Base-by-base conservation (phyloP, 352 stramenopile species). In the Pythium insidiosum region DNA sequence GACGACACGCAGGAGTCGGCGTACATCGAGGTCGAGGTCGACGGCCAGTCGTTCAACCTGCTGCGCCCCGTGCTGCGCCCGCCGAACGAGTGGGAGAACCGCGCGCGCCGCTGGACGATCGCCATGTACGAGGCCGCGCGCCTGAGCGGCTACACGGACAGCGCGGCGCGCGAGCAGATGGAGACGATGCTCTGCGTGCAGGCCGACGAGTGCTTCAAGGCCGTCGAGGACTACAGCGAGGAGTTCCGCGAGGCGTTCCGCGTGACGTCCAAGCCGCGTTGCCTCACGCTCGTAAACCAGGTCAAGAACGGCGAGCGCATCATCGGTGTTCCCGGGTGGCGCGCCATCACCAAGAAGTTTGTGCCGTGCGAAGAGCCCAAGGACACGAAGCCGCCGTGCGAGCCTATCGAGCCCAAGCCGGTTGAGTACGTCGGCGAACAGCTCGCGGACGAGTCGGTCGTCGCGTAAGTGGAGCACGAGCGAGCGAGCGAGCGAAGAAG, bases 141-240 rank as follows among this genome's bases (percentile, higher is more conserved):
- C 0, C 58, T 81, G 16, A 50, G 59, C 18, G 69, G 69, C 2
- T 81, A 72, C 39, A 57, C 56, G 9, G 53, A 62, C 7, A 20
- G 33, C 1, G 66, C 52, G 1, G 66, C 68, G 0, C 38, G 52
- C 3, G 55, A 71, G 12, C 62, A 78, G 37, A 70, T 78, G 56
- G 64, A 80, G 40, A 61, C 73, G 50, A 50, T 71, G 23, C 44
- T 47, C 36, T 84, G 71, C 24, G 53, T 69, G 18, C 62, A 78
- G 46, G 61, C 75, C 40, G 53, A 65, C 28, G 68, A 80, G 34
- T 84, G 71, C 33, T 29, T 76, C 1, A 59, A 59, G 9, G 58
- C 55, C 5, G 58, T 76, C 3, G 20, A 49, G 5, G 71, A 84
- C 42, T 79, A 62, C 54, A 50, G 50, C n/a, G 42, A 62, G 0